Conservation (phyloP, 2,329 filamentous ascomycete species). For the Pseudomassariella vexata region DNA sequence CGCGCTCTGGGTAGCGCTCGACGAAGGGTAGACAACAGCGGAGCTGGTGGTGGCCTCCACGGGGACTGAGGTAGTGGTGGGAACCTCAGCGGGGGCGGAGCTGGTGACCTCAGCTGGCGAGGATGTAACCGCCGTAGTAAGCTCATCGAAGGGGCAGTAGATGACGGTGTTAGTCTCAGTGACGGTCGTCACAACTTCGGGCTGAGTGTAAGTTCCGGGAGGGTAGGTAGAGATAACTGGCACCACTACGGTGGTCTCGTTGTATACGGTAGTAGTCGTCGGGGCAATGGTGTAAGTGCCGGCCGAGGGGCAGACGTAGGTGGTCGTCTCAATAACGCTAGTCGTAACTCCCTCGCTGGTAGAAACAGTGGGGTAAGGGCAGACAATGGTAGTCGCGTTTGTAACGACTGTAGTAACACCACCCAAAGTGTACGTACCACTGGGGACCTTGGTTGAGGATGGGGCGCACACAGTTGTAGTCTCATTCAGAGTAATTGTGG, state of each 20-base stretch:
- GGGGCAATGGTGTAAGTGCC: constrained; percentile 74
- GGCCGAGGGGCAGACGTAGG: constrained; percentile 65
- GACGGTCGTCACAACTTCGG: constrained; percentile 61
- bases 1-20: constrained; percentile 12
- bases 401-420: constrained; percentile 68
- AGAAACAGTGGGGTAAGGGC: constrained; percentile 62
- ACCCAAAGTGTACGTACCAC: constrained; percentile 63
- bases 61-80: constrained; percentile 18
- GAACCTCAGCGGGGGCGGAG: constrained; percentile 11
- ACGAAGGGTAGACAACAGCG: constrained; percentile 13
- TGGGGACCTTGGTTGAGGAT: constrained; percentile 53
- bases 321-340: constrained; percentile 63
- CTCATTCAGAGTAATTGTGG: constrained; percentile 61
- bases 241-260: constrained; percentile 53
- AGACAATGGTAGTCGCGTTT: constrained; percentile 61
- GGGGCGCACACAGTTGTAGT: constrained; percentile 63
- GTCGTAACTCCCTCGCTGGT: constrained; percentile 56
- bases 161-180: constrained; percentile 63
- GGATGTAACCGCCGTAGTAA: constrained; percentile 22
- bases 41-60: constrained; percentile 16
- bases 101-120: constrained; percentile 5
- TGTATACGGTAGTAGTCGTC: constrained; percentile 54
- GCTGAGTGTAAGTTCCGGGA: constrained; percentile 69
- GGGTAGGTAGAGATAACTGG: constrained; percentile 59
- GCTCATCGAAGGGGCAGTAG: constrained; percentile 58